These are phyloP conservation scores for Saturnispora quitensis DNA, from an alignment of 805 yeast species.

Conservation along the genomic window DNA sequence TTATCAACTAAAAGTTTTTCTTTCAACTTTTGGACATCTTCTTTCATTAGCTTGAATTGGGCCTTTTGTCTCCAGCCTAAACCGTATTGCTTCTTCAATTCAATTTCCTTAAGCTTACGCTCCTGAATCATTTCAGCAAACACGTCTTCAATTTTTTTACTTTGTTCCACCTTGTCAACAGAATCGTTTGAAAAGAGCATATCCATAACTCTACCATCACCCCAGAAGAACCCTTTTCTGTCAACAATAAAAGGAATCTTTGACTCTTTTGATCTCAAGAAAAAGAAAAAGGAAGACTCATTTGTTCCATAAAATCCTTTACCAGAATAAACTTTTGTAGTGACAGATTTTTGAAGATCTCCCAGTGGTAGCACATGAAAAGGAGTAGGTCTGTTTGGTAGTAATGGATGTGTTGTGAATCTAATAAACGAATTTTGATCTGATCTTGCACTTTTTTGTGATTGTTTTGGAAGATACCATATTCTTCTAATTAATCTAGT, in stretches of 20 bases:
- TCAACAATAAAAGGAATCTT: constrained; percentile 69
- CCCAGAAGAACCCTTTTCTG: constrained; percentile 86
- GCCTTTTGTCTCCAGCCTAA: constrained; percentile 52
- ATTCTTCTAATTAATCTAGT: constrained; percentile 65
- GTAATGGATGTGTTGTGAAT: constrained; percentile 64
- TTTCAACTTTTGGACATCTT: constrained; percentile 31
- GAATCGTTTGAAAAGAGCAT: constrained; percentile 73
- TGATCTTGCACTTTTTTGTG: constrained; percentile 28
- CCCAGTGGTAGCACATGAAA: constrained; percentile 57
- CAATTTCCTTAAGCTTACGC: constrained; percentile 48
- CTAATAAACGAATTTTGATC: constrained; percentile 39
- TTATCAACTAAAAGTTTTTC: constrained; percentile 9
- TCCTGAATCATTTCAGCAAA: constrained; percentile 34
- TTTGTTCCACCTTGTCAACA: constrained; percentile 61
- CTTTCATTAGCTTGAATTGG: constrained; percentile 33
- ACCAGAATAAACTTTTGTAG: constrained; percentile 74
- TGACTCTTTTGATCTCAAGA: constrained; percentile 49
- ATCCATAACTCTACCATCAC: constrained; percentile 82
- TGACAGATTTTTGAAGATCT: constrained; percentile 44
- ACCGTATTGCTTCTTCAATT: constrained; percentile 43
- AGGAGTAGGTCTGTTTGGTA: constrained; percentile 74
- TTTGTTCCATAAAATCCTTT: constrained; percentile 81
- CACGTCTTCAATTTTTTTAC: constrained; percentile 23
- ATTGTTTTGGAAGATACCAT: constrained; percentile 51
- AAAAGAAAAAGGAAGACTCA: constrained; percentile 66